These are phyloP conservation scores for Monosporozyma unispora DNA, from an alignment of 805 yeast species.

Conservation along the genomic window DNA sequence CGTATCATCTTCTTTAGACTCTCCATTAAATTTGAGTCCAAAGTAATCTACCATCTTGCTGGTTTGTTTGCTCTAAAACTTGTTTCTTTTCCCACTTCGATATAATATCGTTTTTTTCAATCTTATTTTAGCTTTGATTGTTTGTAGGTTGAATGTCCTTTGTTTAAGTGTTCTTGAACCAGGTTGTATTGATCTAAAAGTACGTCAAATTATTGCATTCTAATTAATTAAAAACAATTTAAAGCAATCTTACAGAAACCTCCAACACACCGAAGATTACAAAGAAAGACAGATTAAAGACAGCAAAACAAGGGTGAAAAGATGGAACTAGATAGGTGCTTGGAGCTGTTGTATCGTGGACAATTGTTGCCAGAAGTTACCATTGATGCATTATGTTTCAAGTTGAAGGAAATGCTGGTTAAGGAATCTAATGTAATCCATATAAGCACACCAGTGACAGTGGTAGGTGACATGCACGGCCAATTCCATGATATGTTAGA, in stretches of 20 bases:
- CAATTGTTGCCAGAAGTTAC: constrained; percentile 65
- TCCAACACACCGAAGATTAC: background rate
- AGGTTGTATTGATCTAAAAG: background rate
- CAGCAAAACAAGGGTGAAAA: background rate
- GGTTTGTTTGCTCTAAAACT: too few relatives aligned
- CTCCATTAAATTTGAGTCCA: background rate
- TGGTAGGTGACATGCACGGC: constrained; percentile 97
- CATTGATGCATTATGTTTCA: constrained; percentile 64
- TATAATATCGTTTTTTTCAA: too few relatives aligned
- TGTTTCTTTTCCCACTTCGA: background rate
- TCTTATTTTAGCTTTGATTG: background rate
- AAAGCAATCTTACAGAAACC: background rate
- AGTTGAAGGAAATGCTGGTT: constrained; percentile 71
- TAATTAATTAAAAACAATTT: background rate
- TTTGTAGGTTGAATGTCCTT: background rate
- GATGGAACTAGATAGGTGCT: constrained; percentile 58
- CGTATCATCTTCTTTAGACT: background rate
- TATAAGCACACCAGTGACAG: constrained; percentile 77
- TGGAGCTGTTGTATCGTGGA: constrained; percentile 54
- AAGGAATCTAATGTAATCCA: constrained; percentile 82
- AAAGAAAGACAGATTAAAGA: background rate
- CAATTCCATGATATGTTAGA: constrained; percentile 91
- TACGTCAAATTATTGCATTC: background rate
- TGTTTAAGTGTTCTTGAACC: too few relatives aligned
- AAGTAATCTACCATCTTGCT: background rate